Evolutionary conservation across 2,329 filamentous ascomycete genomes (phyloP).

Genomic region (Aspergillus flavus): DNA sequence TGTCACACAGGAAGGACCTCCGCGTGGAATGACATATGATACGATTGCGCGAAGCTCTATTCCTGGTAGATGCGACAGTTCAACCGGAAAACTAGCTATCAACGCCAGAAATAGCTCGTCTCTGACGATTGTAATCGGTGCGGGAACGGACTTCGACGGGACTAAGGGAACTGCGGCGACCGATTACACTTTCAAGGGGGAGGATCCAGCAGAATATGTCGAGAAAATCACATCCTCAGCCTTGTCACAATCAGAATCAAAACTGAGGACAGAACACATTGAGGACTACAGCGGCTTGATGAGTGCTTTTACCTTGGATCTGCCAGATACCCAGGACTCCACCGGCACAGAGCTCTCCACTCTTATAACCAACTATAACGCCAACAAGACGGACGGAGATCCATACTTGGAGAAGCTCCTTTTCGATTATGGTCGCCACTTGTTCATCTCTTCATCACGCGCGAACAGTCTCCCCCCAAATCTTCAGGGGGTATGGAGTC

Average conservation of each 20-base stretch:
- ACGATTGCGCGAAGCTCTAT: neutral
- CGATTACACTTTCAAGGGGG: slow-evolving; percentile 53
- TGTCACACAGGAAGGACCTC: neutral
- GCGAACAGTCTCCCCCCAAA: slow-evolving; percentile 57
- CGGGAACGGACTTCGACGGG: slow-evolving; percentile 52
- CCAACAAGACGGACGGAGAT: slow-evolving; percentile 38
- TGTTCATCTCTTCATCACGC: slow-evolving; percentile 58
- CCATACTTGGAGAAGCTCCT: slow-evolving; percentile 56
- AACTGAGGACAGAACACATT: slow-evolving; percentile 18
- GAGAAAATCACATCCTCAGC: slow-evolving; percentile 25
- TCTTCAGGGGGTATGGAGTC: slow-evolving; percentile 58
- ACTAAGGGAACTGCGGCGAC: slow-evolving; percentile 49
- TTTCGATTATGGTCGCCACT: slow-evolving; percentile 56
- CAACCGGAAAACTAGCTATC: slow-evolving; percentile 7
- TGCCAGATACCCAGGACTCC: slow-evolving; percentile 33
- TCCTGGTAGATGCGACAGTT: slow-evolving; percentile 33
- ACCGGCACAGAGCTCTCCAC: slow-evolving; percentile 13
- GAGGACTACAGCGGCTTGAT: slow-evolving; percentile 19
- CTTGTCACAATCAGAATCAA: slow-evolving; percentile 7
- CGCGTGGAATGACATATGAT: neutral
- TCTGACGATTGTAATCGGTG: slow-evolving; percentile 45
- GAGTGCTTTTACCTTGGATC: slow-evolving; percentile 41
- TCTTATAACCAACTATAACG: neutral
- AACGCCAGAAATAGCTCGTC: neutral
- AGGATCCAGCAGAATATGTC: slow-evolving; percentile 48